Percentiles rank a stretch among this genome's conserved stretches.
phyloP scores from a whole-genome alignment of 2,329 filamentous ascomycete genomes.

The Epichloe coenophiala region DNA sequence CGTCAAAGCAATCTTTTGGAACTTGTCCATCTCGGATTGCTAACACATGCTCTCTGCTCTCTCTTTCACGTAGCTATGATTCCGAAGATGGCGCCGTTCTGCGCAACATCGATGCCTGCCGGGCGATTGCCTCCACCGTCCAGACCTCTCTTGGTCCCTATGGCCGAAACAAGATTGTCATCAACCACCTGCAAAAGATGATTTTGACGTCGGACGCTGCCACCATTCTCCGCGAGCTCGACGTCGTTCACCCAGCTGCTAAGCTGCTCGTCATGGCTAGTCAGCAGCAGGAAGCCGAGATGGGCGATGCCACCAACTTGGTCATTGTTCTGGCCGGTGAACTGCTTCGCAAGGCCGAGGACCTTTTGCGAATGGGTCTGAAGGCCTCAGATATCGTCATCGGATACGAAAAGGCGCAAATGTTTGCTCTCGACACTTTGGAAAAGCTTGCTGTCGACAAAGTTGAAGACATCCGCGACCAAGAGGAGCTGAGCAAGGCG shows the following conservation, averaged over 20 bases:
- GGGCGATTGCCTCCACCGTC: conserved; percentile 88
- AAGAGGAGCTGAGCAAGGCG: conserved; percentile 82
- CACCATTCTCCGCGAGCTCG: conserved; percentile 91
- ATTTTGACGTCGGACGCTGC: conserved; percentile 95
- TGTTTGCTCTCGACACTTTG: conserved; percentile 70
- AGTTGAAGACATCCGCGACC: conserved; percentile 69
- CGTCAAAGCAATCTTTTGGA: too few species aligned
- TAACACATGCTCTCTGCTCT: conserved; percentile 6
- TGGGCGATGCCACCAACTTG: conserved; percentile 96
- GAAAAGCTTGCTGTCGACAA: conserved; percentile 87
- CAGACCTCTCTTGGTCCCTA: conserved; percentile 95
- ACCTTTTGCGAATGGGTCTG: conserved; percentile 93
- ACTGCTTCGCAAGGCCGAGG: conserved; percentile 91
- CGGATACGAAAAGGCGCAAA: conserved; percentile 90
- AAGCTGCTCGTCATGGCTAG: conserved; percentile 97
- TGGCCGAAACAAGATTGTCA: conserved; percentile 98
- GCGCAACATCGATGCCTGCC: conserved; percentile 96
- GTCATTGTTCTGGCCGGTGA: conserved; percentile 94
- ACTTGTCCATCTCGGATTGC: conserved; percentile 1
- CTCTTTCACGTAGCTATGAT: conserved; percentile 65
- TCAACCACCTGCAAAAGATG: conserved; percentile 99
- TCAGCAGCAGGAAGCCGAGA: conserved; percentile 97
- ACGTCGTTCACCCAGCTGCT: conserved; percentile 94
- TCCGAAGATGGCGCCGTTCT: conserved; percentile 97
- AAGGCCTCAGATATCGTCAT: conserved; percentile 97